Percentiles rank a stretch among this genome's conserved stretches.
phyloP scores from a whole-genome alignment of 169 alveolate genomes.

The Plasmodium gaboni region DNA sequence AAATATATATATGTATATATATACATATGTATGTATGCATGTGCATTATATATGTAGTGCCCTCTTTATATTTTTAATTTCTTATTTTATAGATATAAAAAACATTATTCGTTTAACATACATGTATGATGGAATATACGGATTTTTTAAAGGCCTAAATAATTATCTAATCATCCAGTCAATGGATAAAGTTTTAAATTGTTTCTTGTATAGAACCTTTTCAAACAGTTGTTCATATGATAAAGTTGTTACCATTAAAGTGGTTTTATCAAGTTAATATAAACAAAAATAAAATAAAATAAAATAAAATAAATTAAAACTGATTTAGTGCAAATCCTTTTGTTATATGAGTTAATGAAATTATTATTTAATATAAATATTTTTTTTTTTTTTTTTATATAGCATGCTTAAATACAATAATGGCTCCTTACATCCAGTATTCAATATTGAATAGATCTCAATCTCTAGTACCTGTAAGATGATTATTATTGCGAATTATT shows the following conservation, averaged over 20 bases:
- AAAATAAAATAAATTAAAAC: neutral
- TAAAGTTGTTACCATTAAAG: conserved; percentile 68
- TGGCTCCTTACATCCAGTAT: conserved; percentile 63
- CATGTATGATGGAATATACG: conserved; percentile 60
- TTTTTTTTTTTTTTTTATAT: conserved; percentile 8
- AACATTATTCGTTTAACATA: conserved; percentile 45
- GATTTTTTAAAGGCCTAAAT: conserved; percentile 54
- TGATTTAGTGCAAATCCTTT: neutral
- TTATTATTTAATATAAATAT: too few species aligned
- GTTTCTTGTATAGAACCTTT: conserved; percentile 42
- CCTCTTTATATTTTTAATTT: neutral
- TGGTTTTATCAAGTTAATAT: conserved; percentile 56
- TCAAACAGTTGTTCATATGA: conserved; percentile 60
- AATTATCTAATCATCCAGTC: conserved; percentile 45
- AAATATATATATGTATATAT: neutral
- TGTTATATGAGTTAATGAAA: neutral
- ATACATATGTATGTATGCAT: neutral
- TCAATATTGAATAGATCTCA: conserved; percentile 63
- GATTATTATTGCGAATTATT: neutral
- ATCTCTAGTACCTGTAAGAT: conserved; percentile 49
- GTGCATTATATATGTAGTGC: too few species aligned
- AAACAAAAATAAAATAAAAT: neutral
- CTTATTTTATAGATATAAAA: conserved; percentile 26
- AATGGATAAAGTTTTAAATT: conserved; percentile 48
- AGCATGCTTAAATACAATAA: conserved; percentile 71